These are phyloP conservation scores for Punica granatum DNA, from an alignment of 345 rosid genomes.

Conservation along the genomic window DNA sequence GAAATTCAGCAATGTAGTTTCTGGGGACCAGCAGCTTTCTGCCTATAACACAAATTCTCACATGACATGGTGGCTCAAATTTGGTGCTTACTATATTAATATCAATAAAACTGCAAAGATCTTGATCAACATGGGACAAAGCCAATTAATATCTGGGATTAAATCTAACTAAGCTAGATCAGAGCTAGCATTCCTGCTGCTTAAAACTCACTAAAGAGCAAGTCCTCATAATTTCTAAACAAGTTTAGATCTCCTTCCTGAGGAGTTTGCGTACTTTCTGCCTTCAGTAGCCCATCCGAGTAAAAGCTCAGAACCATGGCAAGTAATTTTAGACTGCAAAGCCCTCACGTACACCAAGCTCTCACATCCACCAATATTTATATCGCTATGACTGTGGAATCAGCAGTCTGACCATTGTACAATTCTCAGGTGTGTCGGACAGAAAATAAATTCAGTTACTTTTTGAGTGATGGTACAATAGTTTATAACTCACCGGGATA, in stretches of 20 bases:
- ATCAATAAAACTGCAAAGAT: neutral
- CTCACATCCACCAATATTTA: neutral
- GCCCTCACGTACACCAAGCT: neutral
- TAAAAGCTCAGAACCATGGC: neutral
- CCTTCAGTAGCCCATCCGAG: neutral
- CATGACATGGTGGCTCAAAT: neutral
- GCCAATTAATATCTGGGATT: neutral
- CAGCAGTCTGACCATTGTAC: neutral
- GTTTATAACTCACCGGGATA: constrained; percentile 51
- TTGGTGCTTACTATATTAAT: neutral
- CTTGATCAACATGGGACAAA: neutral
- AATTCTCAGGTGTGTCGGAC: too few relatives aligned
- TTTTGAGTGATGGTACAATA: neutral
- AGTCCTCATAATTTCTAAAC: neutral
- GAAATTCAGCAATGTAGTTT: neutral
- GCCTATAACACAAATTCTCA: neutral
- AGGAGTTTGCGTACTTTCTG: neutral
- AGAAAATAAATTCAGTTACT: too few relatives aligned
- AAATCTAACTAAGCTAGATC: neutral
- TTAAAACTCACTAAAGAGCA: neutral
- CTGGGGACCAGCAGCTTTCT: neutral
- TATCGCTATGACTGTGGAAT: neutral
- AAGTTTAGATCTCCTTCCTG: neutral
- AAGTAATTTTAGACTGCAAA: neutral
- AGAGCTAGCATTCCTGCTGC: neutral